These are phyloP conservation scores for Russula ochroleuca DNA, from an alignment of 768 basidiomycete species.

Conservation along the genomic window DNA sequence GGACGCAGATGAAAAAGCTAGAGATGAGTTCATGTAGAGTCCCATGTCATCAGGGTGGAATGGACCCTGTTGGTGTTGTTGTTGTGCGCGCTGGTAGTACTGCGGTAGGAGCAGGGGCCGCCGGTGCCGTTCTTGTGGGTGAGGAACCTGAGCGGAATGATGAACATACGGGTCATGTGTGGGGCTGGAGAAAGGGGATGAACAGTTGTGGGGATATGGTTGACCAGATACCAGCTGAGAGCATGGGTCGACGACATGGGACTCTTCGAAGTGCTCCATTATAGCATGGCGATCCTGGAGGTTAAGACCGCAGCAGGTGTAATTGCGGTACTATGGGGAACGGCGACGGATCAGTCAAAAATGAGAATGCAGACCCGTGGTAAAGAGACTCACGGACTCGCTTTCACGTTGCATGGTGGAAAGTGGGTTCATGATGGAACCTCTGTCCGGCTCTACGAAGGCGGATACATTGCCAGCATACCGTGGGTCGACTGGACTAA, in stretches of 20 bases:
- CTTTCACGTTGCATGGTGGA: slow-evolving; percentile 63
- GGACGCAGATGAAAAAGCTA: slow-evolving; percentile 36
- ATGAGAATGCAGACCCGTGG: neutral
- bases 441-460: slow-evolving; percentile 56
- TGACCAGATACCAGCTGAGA: slow-evolving; percentile 29
- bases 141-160: neutral
- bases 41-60: slow-evolving; percentile 84
- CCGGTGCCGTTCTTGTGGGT: too few relatives aligned
- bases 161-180: slow-evolving; percentile 27
- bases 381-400: slow-evolving; percentile 53
- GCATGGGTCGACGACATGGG: slow-evolving; percentile 63
- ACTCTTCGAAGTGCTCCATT: slow-evolving; percentile 88
- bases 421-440: slow-evolving; percentile 59
- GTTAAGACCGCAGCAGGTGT: slow-evolving; percentile 79
- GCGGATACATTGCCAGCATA: slow-evolving; percentile 43
- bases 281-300: slow-evolving; percentile 76
- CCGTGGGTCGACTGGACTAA: too few relatives aligned
- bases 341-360: slow-evolving; percentile 11
- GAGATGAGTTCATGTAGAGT: slow-evolving; percentile 58
- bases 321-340: slow-evolving; percentile 65
- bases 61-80: slow-evolving; percentile 38
- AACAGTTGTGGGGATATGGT: slow-evolving; percentile 17
- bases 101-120: slow-evolving; percentile 31
- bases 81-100: slow-evolving; percentile 29
- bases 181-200: slow-evolving; percentile 16